Base-by-base conservation (phyloP, 192 early-diverging fungal genomes). In the Diversispora epigaea region DNA sequence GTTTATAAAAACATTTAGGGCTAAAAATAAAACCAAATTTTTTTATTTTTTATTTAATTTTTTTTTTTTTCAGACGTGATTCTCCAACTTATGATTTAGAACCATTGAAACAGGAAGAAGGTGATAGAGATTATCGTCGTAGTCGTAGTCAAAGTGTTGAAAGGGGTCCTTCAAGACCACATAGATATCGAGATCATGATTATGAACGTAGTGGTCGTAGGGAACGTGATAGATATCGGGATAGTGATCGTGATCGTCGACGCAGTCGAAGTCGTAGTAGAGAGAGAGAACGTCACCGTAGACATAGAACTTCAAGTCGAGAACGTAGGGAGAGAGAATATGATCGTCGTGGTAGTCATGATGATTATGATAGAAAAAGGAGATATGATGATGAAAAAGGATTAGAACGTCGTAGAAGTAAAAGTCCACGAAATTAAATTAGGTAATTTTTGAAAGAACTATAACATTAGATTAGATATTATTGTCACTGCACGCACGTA, bases 81-180 rank as follows among this genome's bases (percentile, higher is more conserved):
- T 75, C 73, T 40, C 72, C 72, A 15, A 39, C 60, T 4, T 75
- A 75, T 55, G 73, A 75, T 52, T 25, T 63, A 25, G 73, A 65
- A 12, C 73, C 49, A 5, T 9, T 49, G 25, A 72, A 56, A 60
- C 55, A 40, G 12, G 56, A 60, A 21, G 70, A 75, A 6, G 61
- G 43, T 25, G 61, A 43, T 8, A 32, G 54, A 21, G 21, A 56
- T 25, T 39, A 61, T 75, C 46, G 73, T 55, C 61, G 50, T 50
- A 75, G 46, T 43, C 73, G 60, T 44, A 73, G 57, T 32, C 21
- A 58, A 7, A 73, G 71, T 49, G 7, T 9, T 39, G 47, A 46
- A 32, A 40, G 49, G 40, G 55, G 70, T 44, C 58, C 70, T n/a
- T 62, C 71, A 14, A 63, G 49, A 75, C 43, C 73, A 43, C 61